Evolutionary conservation across 495 filamentous ascomycete genomes (phyloP), one percentile per base, ranked within the genome.

Genomic region (Hypoxylon trugodes): DNA sequence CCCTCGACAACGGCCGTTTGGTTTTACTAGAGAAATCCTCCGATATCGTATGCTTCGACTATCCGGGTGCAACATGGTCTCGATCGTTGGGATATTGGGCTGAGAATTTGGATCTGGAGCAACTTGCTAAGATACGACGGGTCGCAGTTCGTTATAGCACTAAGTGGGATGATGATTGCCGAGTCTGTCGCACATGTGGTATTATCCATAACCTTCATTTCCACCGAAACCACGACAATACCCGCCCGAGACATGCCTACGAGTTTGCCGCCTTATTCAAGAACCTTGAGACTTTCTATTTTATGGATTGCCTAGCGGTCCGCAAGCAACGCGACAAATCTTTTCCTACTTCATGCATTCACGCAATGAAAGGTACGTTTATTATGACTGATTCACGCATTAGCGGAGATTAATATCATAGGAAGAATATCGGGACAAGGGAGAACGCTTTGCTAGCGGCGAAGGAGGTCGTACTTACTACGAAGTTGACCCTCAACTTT

Each of bases 181-280:
- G 49, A 36, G 58, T 73, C 6, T 74, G 72, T 42, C 33, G 50
- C 48, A 48, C 49, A 2, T 74, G 72, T 21, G 70, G 70, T 1
- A 55, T 60, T n/a, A 45, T 66, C 1, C 62, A 60, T 32, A 50
- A 50, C 16, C 45, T 56, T 12, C 50, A 55, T 37, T 42, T 49
- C 16, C 35, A 55, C 28, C 72, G 54, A 6, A 46, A 58, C 16
- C 68, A 71, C 32, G 55, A 55, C 12, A 24, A 56, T 22, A 48
- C 59, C 1, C 61, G 60, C 28, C 72, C 72, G 3, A 56, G 47
- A 16, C 69, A 73, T 25, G 65, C 66, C 2, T 73, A 65, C 51
- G 61, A 74, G 50, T 73, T 74, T 22, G 68, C 70, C 6, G 65
- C 72, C 12, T 24, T 72, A n/a, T 72, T 73, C 59, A 68, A 69